Percentiles rank a stretch among this genome's conserved stretches.
These are phyloP conservation scores for Pinus taeda DNA, from an alignment of 75 land plant genomes.

Conservation along the genomic window DNA sequence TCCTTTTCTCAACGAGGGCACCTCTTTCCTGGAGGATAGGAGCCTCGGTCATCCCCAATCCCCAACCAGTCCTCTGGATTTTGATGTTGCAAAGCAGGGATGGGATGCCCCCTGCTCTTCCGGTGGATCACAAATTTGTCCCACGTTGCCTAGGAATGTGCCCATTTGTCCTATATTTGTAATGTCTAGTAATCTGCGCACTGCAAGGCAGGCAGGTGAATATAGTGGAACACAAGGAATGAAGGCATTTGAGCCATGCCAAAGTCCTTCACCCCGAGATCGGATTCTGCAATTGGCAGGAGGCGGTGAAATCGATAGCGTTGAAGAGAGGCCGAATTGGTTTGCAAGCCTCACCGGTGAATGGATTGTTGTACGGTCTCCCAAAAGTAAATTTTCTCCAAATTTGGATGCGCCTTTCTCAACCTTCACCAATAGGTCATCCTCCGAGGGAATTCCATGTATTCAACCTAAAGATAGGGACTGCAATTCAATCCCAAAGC, in stretches of 20 bases:
- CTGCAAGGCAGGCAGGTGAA: too few species aligned
- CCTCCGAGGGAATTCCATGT: neutral
- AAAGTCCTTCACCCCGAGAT: neutral
- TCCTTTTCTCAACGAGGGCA: constrained; percentile 14
- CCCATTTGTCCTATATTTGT: too few species aligned
- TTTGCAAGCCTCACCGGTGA: neutral
- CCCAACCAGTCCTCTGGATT: neutral
- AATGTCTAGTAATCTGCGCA: neutral
- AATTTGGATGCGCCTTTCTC: neutral
- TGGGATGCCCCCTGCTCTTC: neutral
- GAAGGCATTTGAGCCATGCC: too few species aligned
- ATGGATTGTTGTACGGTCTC: neutral
- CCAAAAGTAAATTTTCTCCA: neutral
- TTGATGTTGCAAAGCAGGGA: neutral
- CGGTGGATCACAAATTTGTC: too few species aligned
- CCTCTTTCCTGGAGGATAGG: neutral
- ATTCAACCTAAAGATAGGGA: too few species aligned
- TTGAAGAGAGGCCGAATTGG: neutral
- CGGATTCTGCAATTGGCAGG: neutral
- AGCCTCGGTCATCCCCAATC: neutral
- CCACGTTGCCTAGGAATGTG: too few species aligned
- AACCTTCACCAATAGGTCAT: neutral
- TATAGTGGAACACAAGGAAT: too few species aligned
- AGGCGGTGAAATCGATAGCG: neutral
- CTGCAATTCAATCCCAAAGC: too few species aligned